phyloP scores from a whole-genome alignment of 2,329 filamentous ascomycete genomes.

The Ceratocystis huliohia region DNA sequence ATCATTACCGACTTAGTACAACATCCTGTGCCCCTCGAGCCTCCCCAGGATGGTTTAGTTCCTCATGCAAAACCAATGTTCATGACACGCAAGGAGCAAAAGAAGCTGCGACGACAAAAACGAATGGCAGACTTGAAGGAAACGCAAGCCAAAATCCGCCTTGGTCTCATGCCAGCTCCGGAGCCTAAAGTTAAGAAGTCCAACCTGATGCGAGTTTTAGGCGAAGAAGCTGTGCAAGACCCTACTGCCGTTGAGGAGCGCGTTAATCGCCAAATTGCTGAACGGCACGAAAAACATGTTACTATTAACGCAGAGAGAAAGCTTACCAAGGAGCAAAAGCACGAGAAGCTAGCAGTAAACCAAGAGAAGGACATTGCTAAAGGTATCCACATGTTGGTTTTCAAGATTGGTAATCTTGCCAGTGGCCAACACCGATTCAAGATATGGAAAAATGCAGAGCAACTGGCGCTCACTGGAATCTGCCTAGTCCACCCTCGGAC shows the following conservation, averaged over 20 bases:
- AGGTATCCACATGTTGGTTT: constrained; percentile 75
- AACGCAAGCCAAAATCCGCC: constrained; percentile 85
- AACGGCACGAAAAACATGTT: constrained; percentile 68
- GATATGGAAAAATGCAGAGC: constrained; percentile 82
- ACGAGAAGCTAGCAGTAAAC: constrained; percentile 69
- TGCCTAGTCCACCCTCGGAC: constrained; percentile 84
- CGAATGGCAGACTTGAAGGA: constrained; percentile 91
- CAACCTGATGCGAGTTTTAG: constrained; percentile 93
- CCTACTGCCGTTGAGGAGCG: constrained; percentile 92
- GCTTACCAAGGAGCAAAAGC: constrained; percentile 73
- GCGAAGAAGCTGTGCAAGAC: constrained; percentile 77
- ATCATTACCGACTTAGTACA: constrained; percentile 88
- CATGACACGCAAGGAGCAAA: constrained; percentile 79
- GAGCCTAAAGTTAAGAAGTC: constrained; percentile 94
- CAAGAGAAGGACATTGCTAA: constrained; percentile 80
- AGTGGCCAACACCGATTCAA: constrained; percentile 92
- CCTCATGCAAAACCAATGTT: constrained; percentile 80
- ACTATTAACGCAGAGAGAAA: constrained; percentile 71
- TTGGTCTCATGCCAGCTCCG: constrained; percentile 79
- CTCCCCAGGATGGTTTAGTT: constrained; percentile 75
- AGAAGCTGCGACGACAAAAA: constrained; percentile 77
- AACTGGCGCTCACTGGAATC: constrained; percentile 74
- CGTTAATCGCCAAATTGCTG: constrained; percentile 84
- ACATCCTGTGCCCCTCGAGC: constrained; percentile 80
- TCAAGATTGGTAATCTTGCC: constrained; percentile 76